These are phyloP conservation scores for Pseudohalonectria lignicola DNA, from an alignment of 2,329 filamentous ascomycete genomes.

Conservation along the genomic window DNA sequence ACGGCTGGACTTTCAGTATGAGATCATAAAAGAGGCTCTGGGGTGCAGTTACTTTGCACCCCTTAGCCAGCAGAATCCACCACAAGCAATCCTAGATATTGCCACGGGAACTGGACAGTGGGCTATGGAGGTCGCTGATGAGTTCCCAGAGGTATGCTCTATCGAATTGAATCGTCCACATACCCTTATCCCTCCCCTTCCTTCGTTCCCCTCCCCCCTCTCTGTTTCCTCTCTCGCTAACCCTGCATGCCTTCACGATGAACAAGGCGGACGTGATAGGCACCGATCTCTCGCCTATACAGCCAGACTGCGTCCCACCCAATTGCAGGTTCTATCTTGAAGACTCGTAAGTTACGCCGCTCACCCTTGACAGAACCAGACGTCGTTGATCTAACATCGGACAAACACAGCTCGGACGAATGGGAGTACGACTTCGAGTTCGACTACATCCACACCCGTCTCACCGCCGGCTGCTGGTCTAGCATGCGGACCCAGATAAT, in stretches of 20 bases:
- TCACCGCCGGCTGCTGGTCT: constrained; percentile 37
- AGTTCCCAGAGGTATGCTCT: constrained; percentile 40
- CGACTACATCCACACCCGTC: constrained; percentile 43
- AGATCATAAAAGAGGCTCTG: constrained; percentile 17
- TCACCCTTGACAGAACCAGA: too few species aligned
- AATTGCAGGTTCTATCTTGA: constrained; percentile 69
- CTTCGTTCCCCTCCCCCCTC: too few species aligned
- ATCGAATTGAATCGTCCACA: too few species aligned
- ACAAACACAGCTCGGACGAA: constrained; percentile 25
- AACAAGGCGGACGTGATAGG: constrained; percentile 46
- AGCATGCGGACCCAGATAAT: constrained; percentile 38
- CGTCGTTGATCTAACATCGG: too few species aligned
- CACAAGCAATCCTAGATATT: constrained; percentile 20
- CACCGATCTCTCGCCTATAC: constrained; percentile 58
- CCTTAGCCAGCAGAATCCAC: constrained; percentile 13
- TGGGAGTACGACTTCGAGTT: constrained; percentile 43
- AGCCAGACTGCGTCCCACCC: constrained; percentile 53
- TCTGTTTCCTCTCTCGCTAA: too few species aligned
- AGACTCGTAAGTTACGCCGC: constrained; percentile 35
- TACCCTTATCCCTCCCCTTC: too few species aligned
- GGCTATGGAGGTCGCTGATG: constrained; percentile 57
- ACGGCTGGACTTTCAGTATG: constrained; percentile 18
- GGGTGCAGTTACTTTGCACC: constrained; percentile 19
- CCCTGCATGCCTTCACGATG: too few species aligned
- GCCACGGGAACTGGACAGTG: constrained; percentile 49